Evolutionary conservation across 495 filamentous ascomycete genomes (phyloP).

Genomic region (Penicillium fimorum): DNA sequence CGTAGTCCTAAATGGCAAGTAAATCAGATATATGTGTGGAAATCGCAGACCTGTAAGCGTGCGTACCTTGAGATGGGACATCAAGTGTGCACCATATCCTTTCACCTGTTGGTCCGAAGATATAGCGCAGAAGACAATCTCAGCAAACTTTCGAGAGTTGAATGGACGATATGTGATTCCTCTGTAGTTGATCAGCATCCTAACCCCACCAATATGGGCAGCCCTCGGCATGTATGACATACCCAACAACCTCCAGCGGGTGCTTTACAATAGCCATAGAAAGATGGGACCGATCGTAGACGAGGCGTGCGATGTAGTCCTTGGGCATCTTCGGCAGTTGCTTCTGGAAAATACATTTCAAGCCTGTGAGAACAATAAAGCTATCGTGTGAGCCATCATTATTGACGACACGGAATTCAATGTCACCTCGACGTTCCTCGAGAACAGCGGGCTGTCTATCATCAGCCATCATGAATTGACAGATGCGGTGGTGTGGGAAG

Average conservation of each 20-base stretch:
- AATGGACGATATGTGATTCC: slow-evolving; percentile 98
- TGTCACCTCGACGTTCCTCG: slow-evolving; percentile 92
- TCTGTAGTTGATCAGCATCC: slow-evolving; percentile 39
- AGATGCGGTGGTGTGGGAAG: slow-evolving; percentile 1
- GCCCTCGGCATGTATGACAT: slow-evolving; percentile 21
- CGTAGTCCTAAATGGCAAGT: slow-evolving; percentile 65
- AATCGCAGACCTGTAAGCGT: neutral
- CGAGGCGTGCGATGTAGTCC: slow-evolving; percentile 94
- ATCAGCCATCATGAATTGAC: slow-evolving; percentile 9
- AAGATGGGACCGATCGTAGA: slow-evolving; percentile 94
- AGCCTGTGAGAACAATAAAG: slow-evolving; percentile 88
- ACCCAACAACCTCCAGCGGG: slow-evolving; percentile 87
- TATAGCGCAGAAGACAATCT: slow-evolving; percentile 98
- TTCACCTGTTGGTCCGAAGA: slow-evolving; percentile 98
- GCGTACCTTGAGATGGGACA: slow-evolving; percentile 84
- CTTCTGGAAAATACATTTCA: slow-evolving; percentile 99
- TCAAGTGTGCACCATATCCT: slow-evolving; percentile 95
- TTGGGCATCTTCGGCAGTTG: slow-evolving; percentile 99
- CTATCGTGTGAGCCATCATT: slow-evolving; percentile 88
- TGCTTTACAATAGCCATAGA: slow-evolving; percentile 98
- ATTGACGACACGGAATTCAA: slow-evolving; percentile 97
- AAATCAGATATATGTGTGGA: slow-evolving; percentile 13
- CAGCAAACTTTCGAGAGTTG: slow-evolving; percentile 87
- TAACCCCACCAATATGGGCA: neutral
- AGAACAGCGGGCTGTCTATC: slow-evolving; percentile 71